These are phyloP conservation scores for Fusarium beomiforme DNA, from an alignment of 2,329 filamentous ascomycete species.

Conservation along the genomic window DNA sequence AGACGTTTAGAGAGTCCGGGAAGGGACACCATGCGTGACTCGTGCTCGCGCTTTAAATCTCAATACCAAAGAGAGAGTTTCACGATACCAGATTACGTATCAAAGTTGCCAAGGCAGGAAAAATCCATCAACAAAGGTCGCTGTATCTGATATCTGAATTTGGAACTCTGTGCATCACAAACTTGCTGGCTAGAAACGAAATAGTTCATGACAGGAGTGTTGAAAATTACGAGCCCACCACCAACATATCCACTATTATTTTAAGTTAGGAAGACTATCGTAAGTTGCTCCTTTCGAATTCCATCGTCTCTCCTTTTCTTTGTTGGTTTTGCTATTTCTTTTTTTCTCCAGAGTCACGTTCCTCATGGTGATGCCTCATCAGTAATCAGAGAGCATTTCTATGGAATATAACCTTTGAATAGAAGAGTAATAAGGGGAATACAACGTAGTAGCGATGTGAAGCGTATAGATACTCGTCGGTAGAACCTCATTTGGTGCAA, in stretches of 20 bases:
- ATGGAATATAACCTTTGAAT: neutral
- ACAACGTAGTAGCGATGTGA: neutral
- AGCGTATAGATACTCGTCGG: neutral
- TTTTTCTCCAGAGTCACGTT: neutral
- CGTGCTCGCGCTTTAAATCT: neutral
- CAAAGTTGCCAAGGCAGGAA: neutral
- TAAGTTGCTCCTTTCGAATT: neutral
- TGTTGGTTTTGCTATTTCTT: neutral
- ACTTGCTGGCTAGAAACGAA: neutral
- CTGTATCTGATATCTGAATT: neutral
- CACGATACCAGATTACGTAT: neutral
- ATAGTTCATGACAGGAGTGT: neutral
- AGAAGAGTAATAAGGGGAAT: neutral
- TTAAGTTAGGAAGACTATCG: neutral
- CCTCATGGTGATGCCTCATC: neutral
- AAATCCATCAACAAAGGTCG: neutral
- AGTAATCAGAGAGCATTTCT: neutral
- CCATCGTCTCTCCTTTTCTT: neutral
- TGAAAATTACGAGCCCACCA: neutral
- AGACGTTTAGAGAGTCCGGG: neutral
- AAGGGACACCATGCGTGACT: neutral
- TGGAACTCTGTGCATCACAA: neutral
- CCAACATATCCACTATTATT: neutral
- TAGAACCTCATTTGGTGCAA: neutral
- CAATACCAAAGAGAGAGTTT: neutral